Evolutionary conservation across 2,329 filamentous ascomycete species (phyloP).

Genomic region (Paracoccidioides lutzii): DNA sequence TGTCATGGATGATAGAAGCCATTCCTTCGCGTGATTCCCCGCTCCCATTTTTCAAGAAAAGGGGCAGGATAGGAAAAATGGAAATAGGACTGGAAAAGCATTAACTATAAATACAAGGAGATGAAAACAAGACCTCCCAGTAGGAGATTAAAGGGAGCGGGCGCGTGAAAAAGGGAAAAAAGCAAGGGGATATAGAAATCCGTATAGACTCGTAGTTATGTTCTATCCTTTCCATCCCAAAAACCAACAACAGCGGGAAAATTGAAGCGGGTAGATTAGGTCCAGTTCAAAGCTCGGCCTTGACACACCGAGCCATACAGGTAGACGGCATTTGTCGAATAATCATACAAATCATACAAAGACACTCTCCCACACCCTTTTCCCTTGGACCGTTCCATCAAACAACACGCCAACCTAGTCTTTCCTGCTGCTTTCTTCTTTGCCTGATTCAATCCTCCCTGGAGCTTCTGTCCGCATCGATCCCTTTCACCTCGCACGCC

Average conservation of each 20-base stretch:
- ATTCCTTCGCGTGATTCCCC: background rate
- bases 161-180: background rate
- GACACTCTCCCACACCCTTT: background rate
- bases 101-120: background rate
- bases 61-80: background rate
- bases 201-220: background rate
- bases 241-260: background rate
- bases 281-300: background rate
- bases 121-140: background rate
- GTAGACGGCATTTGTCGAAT: background rate
- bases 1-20: background rate
- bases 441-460: no score
- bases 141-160: no score
- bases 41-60: background rate
- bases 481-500: background rate
- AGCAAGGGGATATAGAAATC: background rate
- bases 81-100: background rate
- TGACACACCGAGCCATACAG: background rate
- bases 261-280: background rate
- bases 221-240: background rate
- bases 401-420: no score
- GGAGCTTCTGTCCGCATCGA: no score
- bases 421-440: no score
- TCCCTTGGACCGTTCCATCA: background rate
- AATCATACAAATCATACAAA: background rate